These are phyloP conservation scores for Aspergillus costaricaensis DNA, from an alignment of 2,329 filamentous ascomycete species.

Conservation along the genomic window DNA sequence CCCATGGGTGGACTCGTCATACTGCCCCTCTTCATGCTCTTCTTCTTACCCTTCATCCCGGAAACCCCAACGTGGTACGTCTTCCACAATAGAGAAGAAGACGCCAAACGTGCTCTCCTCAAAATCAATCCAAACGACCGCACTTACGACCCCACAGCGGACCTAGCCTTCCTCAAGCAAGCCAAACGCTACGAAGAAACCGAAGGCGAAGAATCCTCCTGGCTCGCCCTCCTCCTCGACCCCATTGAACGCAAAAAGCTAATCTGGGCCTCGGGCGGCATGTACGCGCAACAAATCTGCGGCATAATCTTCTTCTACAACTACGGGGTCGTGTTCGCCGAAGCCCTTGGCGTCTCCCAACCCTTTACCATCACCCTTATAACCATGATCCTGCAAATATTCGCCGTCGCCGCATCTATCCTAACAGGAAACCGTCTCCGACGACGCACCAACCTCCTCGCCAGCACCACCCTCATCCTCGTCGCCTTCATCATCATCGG, in stretches of 20 bases:
- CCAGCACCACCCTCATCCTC: constrained; percentile 44
- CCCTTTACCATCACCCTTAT: constrained; percentile 48
- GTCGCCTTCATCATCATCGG: constrained; percentile 47
- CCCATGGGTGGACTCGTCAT: constrained; percentile 31
- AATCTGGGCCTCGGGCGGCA: constrained; percentile 47
- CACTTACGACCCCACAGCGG: constrained; percentile 31
- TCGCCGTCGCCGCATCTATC: constrained; percentile 44
- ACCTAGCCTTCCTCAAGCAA: constrained; percentile 28
- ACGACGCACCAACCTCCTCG: constrained; percentile 42
- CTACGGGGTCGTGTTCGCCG: constrained; percentile 47
- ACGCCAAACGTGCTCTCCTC: constrained; percentile 36
- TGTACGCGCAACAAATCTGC: constrained; percentile 53
- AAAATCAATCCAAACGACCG: constrained; percentile 37
- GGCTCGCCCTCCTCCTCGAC: constrained; percentile 45
- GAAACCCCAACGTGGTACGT: constrained; percentile 38
- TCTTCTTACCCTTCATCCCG: constrained; percentile 28
- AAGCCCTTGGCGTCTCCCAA: constrained; percentile 46
- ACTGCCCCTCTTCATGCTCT: constrained; percentile 27
- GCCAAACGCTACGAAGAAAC: constrained; percentile 26
- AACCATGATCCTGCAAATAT: constrained; percentile 47
- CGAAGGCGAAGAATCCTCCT: constrained; percentile 36
- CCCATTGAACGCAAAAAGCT: constrained; percentile 52
- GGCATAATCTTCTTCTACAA: constrained; percentile 53
- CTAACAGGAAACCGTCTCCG: constrained; percentile 45
- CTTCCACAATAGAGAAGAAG: constrained; percentile 26